Base-by-base conservation (phyloP, 169 alveolate species). In the Eimeria praecox region DNA sequence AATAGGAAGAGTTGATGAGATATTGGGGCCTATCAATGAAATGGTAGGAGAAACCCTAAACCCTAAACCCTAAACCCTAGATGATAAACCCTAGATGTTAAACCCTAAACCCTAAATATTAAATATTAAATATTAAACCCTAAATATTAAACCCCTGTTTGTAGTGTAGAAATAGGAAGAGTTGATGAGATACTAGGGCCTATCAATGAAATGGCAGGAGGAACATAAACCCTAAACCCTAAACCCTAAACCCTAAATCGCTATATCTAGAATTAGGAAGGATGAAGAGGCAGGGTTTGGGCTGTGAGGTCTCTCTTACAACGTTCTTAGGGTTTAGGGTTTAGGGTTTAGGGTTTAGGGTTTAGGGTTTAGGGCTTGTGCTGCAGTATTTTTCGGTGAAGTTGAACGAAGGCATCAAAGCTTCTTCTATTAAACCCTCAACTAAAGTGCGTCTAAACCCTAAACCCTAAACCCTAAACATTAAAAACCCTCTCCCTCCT, bases 111-210 rank as follows among this genome's bases (percentile, higher is more conserved):
- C n/a, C n/a, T n/a, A n/a, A n/a, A n/a, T n/a, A n/a, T n/a, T n/a
- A n/a, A n/a, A n/a, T n/a, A n/a, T n/a, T n/a, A n/a, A n/a, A n/a
- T n/a, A n/a, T n/a, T n/a, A n/a, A n/a, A n/a, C n/a, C n/a, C n/a
- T n/a, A n/a, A n/a, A n/a, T n/a, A n/a, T n/a, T n/a, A n/a, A n/a
- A n/a, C n/a, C n/a, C n/a, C n/a, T n/a, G n/a, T n/a, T n/a, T n/a
- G n/a, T n/a, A n/a, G n/a, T n/a, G n/a, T n/a, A 87, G 99, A 99
- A 96, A 98, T 99, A 90, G 99, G 99, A 35, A 98, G 98, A 95
- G 99, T 99, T 22, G 99, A 99, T 92, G 99, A 99, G 94, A 98
- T 99, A 38, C 97, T 99, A 77, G 99, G 99, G 9, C 99, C 99
- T 27, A 97, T 98, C 66, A 98, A 98, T 91, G 98, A 98, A 85